phyloP scores from a whole-genome alignment of 2,329 filamentous ascomycete genomes.

The Graphiopsis chlorocephala region DNA sequence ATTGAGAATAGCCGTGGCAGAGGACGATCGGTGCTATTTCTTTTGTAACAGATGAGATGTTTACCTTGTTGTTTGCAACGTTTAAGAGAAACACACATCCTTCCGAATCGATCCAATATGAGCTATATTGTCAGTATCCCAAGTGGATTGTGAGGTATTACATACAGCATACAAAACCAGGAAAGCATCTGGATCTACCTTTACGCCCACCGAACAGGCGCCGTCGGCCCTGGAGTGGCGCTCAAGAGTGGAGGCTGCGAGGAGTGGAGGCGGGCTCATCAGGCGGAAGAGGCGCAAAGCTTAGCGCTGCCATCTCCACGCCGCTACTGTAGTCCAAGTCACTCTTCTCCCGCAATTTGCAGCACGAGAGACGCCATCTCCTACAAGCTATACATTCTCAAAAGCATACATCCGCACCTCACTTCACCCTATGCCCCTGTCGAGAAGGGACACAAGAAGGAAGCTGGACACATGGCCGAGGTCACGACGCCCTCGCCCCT shows the following conservation, averaged over 20 bases:
- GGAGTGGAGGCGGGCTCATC: not conserved
- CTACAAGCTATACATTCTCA: not conserved
- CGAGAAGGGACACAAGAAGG: not conserved
- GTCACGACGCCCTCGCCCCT: slow-evolving; percentile 14
- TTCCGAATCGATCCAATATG: not conserved
- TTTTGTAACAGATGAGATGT: not conserved
- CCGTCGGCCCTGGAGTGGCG: not conserved
- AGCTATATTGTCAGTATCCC: not conserved
- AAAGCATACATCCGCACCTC: not conserved
- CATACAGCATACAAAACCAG: not conserved
- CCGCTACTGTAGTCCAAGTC: not conserved
- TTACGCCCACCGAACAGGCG: not conserved
- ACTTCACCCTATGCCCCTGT: slow-evolving; percentile 1
- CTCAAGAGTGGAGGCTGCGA: not conserved
- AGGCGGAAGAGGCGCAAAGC: not conserved
- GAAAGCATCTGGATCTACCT: not conserved
- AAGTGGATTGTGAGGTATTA: not conserved
- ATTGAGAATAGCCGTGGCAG: not conserved
- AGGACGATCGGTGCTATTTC: not conserved
- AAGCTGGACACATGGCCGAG: slow-evolving; percentile 1
- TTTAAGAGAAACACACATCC: not conserved
- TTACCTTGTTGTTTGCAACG: not conserved
- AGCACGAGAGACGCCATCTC: not conserved
- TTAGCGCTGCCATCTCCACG: not conserved
- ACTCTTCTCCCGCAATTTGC: not conserved